Percentiles rank a stretch among this genome's conserved stretches.
Evolutionary conservation across 2,329 filamentous ascomycete genomes (phyloP).

Genomic region (Tolypocladium tropicale): DNA sequence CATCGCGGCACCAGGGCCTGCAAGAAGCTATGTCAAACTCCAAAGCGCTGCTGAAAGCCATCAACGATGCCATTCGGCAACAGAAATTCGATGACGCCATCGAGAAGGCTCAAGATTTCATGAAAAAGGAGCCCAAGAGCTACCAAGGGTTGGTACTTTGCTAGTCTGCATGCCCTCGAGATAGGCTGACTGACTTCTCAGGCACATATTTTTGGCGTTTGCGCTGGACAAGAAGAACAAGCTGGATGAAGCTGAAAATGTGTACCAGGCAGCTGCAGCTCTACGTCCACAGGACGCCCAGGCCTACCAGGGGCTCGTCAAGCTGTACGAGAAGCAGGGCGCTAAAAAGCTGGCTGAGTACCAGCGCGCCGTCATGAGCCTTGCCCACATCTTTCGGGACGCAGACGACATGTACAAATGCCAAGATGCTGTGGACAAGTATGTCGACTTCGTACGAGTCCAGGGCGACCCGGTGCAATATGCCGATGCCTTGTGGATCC

Average conservation of each 20-base stretch:
- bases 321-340: slow-evolving; percentile 72
- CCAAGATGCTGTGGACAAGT: slow-evolving; percentile 66
- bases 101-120: slow-evolving; percentile 55
- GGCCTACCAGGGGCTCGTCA: slow-evolving; percentile 83
- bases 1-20: background rate
- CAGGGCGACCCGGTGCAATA: slow-evolving; percentile 66
- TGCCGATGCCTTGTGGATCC: slow-evolving; percentile 62
- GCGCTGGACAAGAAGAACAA: slow-evolving; percentile 68
- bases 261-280: slow-evolving; percentile 62
- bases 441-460: slow-evolving; percentile 61
- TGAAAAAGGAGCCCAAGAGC: slow-evolving; percentile 64
- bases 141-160: slow-evolving; percentile 64
- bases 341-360: slow-evolving; percentile 62
- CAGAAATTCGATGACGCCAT: slow-evolving; percentile 71
- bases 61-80: slow-evolving; percentile 66
- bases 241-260: slow-evolving; percentile 61
- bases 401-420: slow-evolving; percentile 54
- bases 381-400: slow-evolving; percentile 66
- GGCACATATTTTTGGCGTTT: slow-evolving; percentile 79
- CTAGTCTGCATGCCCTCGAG: background rate
- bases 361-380: slow-evolving; percentile 57
- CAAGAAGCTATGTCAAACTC: slow-evolving; percentile 33
- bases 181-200: slow-evolving; percentile 19
- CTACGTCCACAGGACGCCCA: slow-evolving; percentile 69
- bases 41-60: slow-evolving; percentile 73